These are phyloP conservation scores for Apiospora pterosperma DNA, from an alignment of 2,329 filamentous ascomycete genomes.

Conservation along the genomic window DNA sequence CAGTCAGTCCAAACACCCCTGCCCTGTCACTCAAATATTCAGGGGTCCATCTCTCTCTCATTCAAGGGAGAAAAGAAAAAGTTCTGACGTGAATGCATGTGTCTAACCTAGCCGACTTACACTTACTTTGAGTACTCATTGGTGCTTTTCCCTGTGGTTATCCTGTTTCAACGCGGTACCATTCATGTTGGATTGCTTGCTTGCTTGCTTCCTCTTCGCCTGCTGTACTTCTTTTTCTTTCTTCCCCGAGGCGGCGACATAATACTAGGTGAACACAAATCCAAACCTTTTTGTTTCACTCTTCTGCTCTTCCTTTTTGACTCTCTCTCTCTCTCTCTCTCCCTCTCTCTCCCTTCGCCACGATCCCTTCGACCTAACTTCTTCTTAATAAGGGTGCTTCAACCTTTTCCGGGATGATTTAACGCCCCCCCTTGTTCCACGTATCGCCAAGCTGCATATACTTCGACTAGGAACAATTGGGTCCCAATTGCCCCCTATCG, in stretches of 20 bases:
- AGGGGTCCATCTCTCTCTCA: too few species aligned
- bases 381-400: not conserved
- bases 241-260: not conserved
- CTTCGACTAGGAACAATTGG: conserved; percentile 1
- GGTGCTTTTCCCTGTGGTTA: too few species aligned
- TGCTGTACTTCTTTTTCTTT: not conserved
- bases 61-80: too few species aligned
- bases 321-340: conserved; percentile 6
- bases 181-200: too few species aligned
- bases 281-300: conserved; percentile 10
- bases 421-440: conserved; percentile 13
- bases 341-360: conserved; percentile 11
- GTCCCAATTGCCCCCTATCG: conserved; percentile 11
- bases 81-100: too few species aligned
- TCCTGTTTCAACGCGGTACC: too few species aligned
- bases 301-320: conserved; percentile 13
- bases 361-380: not conserved
- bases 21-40: too few species aligned
- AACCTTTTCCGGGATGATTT: conserved; percentile 18
- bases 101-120: too few species aligned
- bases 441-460: not conserved
- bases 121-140: too few species aligned
- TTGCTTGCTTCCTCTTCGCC: too few species aligned
- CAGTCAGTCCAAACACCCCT: too few species aligned
- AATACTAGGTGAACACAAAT: not conserved